Evolutionary conservation across 176 grass and related monocot genomes (phyloP), one percentile per base, ranked within the genome.

Genomic region (Oryza punctata): DNA sequence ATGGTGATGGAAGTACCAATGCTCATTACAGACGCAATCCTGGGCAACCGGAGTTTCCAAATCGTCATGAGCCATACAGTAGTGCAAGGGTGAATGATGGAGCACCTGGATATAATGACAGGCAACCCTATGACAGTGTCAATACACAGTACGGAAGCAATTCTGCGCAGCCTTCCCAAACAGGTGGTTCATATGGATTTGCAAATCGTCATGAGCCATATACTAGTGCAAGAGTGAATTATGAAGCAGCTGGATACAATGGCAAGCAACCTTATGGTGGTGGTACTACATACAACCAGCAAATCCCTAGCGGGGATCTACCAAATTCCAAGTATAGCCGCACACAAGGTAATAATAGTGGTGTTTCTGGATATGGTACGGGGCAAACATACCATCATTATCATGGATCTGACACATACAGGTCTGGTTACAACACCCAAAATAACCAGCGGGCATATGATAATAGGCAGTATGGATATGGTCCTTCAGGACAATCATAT

Each of bases 91-190:
- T 11, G 35, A 78, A 63, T 75, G 76, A 44, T 59, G 74, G 46
- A 40, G n/a, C 78, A 33, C 67, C 57, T 60, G 77, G 67, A 73
- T 81, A 81, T 74, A 78, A 50, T 73, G 43, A 19, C 18, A 71
- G 78, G 3, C 85, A 88, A 67, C 27, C 71, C 19, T 88, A 85
- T 73, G 78, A 43, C 6, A 19, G 33, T 81, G 70, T 10, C 70
- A 75, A 71, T 52, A 18, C 27, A n/a, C 33, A 27, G 37, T 59
- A 87, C 73, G 60, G 84, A 47, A 24, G 45, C 78, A 83, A 65
- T 83, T 66, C 46, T n/a, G 70, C 49, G 46, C 75, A 87, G 15
- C 47, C 72, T 79, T 85, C 70, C 67, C 61, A 83, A 87, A 89
- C 25, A 27, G 67, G 73, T 60, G 70, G 72, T 78, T 46, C 85